Evolutionary conservation across 2,329 filamentous ascomycete genomes (phyloP).

Genomic region (Alternaria rosae): DNA sequence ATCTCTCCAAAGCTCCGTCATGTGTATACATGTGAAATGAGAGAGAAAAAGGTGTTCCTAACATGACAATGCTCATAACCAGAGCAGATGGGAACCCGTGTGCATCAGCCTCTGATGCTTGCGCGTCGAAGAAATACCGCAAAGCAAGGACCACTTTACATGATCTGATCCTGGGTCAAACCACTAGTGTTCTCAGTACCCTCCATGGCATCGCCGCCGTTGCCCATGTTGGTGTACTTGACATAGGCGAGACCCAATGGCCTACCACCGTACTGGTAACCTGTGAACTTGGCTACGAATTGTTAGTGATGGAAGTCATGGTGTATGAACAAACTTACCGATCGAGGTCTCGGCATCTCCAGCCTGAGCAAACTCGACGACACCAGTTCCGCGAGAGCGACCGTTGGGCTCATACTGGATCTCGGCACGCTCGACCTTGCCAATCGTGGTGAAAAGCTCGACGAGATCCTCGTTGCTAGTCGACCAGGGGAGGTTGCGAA

Average conservation of each 20-base stretch:
- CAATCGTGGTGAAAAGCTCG: constrained; percentile 96
- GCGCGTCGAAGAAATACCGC: constrained; percentile 7
- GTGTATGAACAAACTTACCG: constrained; percentile 53
- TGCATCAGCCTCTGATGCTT: constrained; percentile 10
- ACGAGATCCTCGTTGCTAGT: constrained; percentile 98
- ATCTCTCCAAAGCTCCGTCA: constrained; percentile 24
- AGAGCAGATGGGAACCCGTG: constrained; percentile 8
- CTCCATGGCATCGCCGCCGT: constrained; percentile 74
- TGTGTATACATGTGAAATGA: constrained; percentile 24
- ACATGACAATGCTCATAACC: constrained; percentile 19
- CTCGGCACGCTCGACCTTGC: constrained; percentile 97
- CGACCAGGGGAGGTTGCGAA: constrained; percentile 98
- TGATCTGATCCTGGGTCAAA: constrained; percentile 97
- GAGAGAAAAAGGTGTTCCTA: constrained; percentile 22
- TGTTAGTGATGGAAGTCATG: constrained; percentile 31
- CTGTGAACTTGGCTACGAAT: constrained; percentile 83
- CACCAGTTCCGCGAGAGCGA: constrained; percentile 90
- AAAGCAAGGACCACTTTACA: constrained; percentile 62
- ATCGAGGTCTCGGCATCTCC: constrained; percentile 93
- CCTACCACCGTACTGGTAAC: constrained; percentile 95
- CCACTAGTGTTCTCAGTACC: constrained; percentile 72
- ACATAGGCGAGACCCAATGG: constrained; percentile 93
- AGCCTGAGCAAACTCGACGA: constrained; percentile 87
- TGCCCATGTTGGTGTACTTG: constrained; percentile 80
- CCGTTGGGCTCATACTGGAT: constrained; percentile 98